A percentile compares a stretch with the other conserved stretches of the same genome.
Evolutionary conservation across 768 basidiomycete species (phyloP).

Genomic region (Tremella mesenterica): DNA sequence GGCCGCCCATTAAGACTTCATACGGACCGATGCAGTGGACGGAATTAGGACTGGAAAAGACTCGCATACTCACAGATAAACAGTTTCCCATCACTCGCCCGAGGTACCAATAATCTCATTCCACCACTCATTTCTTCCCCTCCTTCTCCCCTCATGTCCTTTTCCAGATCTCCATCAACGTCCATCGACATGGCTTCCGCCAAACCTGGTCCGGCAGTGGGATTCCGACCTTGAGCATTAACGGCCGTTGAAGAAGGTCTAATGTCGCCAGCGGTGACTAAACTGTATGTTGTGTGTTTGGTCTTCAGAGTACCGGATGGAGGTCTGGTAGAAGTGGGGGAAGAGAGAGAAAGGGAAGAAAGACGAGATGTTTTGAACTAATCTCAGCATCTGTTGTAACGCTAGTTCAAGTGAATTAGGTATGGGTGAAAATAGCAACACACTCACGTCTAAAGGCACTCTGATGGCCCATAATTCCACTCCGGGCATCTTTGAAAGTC

Average conservation of each 20-base stretch:
- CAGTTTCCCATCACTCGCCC: slow-evolving; percentile 23
- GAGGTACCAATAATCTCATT: slow-evolving; percentile 35
- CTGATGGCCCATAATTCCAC: slow-evolving; percentile 41
- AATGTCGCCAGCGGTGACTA: slow-evolving; percentile 13
- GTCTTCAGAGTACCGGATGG: slow-evolving; percentile 20
- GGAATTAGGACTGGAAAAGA: background rate
- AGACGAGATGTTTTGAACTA: slow-evolving; percentile 40
- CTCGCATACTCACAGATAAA: slow-evolving; percentile 26
- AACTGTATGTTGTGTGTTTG: slow-evolving; percentile 18
- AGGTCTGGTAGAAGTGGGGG: background rate
- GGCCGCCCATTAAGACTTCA: too few relatives aligned
- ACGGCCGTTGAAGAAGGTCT: slow-evolving; percentile 4
- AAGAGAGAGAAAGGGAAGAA: slow-evolving; percentile 12
- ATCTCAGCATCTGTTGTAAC: background rate
- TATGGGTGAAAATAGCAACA: background rate
- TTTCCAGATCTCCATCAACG: slow-evolving; percentile 9
- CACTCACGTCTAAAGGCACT: slow-evolving; percentile 31
- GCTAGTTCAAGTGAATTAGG: background rate
- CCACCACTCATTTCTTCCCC: slow-evolving; percentile 41
- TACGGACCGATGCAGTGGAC: too few relatives aligned
- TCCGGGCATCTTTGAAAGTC: slow-evolving; percentile 21
- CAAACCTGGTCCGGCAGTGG: slow-evolving; percentile 24
- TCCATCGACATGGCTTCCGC: slow-evolving; percentile 32
- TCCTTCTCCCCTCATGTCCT: slow-evolving; percentile 28
- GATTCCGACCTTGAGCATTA: slow-evolving; percentile 23